Conservation (phyloP, 2,329 filamentous ascomycete species). For the Beauveria sp. region DNA sequence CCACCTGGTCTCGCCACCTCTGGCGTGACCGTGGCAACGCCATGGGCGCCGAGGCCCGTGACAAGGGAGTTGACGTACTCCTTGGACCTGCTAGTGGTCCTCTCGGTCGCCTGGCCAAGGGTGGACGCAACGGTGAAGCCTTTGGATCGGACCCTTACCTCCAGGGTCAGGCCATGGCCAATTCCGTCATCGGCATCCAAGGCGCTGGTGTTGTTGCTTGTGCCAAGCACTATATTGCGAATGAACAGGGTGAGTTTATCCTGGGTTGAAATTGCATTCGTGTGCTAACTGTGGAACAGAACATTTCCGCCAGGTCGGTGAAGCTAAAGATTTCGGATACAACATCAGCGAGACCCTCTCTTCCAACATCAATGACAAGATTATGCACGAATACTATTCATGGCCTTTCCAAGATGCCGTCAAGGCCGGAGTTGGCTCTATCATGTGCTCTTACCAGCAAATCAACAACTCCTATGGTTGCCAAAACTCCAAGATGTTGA, state of each 20-base stretch:
- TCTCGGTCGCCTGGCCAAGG: slow-evolving; percentile 37
- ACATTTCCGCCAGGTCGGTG: slow-evolving; percentile 59
- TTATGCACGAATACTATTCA: slow-evolving; percentile 67
- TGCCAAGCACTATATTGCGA: slow-evolving; percentile 67
- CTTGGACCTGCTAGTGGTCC: slow-evolving; percentile 45
- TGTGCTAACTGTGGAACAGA: slow-evolving; percentile 33
- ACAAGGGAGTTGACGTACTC: slow-evolving; percentile 69
- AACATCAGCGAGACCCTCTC: slow-evolving; percentile 54
- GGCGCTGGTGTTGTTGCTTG: slow-evolving; percentile 75
- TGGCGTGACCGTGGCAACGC: slow-evolving; percentile 45
- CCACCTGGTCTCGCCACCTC: slow-evolving; percentile 71
- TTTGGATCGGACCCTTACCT: slow-evolving; percentile 67
- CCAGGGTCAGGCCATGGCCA: slow-evolving; percentile 62
- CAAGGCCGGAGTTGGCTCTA: slow-evolving; percentile 53
- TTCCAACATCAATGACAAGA: slow-evolving; percentile 62
- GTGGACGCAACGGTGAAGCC: slow-evolving; percentile 57
- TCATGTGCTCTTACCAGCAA: slow-evolving; percentile 68
- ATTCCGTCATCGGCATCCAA: slow-evolving; percentile 74
- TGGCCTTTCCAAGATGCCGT: slow-evolving; percentile 75
- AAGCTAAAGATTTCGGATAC: slow-evolving; percentile 45
- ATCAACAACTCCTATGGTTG: slow-evolving; percentile 75
- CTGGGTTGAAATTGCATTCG: background rate
- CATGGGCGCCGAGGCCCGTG: slow-evolving; percentile 56
- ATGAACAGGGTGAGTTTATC: slow-evolving; percentile 51
- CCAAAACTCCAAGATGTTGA: slow-evolving; percentile 70